Evolutionary conservation across 208 protist species (phyloP).

Genomic region (Spongospora subterranea): DNA sequence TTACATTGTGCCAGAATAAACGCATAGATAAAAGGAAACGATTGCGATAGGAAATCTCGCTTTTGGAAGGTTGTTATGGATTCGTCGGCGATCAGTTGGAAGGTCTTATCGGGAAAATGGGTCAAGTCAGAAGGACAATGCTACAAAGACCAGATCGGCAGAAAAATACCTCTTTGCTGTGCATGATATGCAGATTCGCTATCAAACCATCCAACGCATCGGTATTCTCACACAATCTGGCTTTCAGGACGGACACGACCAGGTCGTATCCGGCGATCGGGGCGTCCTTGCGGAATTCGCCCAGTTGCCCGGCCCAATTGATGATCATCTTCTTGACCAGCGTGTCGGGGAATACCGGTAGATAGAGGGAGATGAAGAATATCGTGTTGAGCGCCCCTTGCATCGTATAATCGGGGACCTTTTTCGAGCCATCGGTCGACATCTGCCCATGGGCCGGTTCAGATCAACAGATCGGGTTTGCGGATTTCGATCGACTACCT

Average conservation of each 20-base stretch:
- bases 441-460: neutral
- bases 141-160: neutral
- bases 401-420: conserved; percentile 4
- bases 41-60: conserved; percentile 1
- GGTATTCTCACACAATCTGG: neutral
- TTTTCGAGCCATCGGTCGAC: neutral
- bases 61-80: neutral
- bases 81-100: neutral
- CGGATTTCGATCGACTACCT: neutral
- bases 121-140: no score
- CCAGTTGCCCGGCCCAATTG: neutral
- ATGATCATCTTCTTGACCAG: neutral
- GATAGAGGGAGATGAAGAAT: neutral
- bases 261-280: neutral
- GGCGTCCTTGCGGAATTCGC: conserved; percentile 4
- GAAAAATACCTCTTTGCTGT: neutral
- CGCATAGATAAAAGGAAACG: conserved; percentile 6
- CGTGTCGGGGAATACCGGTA: neutral
- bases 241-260: neutral
- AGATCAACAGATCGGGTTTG: no score
- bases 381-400: conserved; percentile 12
- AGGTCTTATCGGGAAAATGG: neutral
- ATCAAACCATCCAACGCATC: conserved; percentile 15
- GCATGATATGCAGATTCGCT: neutral
- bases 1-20: neutral